Conservation (phyloP, 345 rosid species). For the Gossypium bickii region DNA sequence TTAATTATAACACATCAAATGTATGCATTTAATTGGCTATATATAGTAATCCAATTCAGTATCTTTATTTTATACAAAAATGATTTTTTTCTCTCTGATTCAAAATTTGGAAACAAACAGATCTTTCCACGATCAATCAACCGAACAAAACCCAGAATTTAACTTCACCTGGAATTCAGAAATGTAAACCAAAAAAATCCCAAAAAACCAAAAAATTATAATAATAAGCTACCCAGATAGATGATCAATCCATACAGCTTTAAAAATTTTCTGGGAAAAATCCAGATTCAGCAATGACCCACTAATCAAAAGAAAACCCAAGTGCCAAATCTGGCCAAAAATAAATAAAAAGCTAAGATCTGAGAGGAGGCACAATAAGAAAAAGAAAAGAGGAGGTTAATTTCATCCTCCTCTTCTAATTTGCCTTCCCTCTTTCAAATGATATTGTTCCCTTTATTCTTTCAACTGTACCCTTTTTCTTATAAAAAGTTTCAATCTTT, state of each 20-base stretch:
- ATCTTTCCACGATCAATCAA: neutral
- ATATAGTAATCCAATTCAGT: neutral
- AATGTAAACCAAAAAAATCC: neutral
- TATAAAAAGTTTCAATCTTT: neutral
- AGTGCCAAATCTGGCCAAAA: neutral
- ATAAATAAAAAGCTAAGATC: neutral
- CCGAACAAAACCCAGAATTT: neutral
- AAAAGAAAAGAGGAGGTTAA: neutral
- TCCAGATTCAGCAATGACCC: neutral
- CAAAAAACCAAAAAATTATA: too few species aligned
- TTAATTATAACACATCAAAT: neutral
- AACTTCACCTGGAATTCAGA: neutral
- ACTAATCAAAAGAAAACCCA: neutral
- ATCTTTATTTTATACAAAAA: neutral
- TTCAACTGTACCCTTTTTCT: neutral
- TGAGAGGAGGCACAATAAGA: conserved; percentile 5
- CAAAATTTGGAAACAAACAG: neutral
- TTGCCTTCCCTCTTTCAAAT: neutral
- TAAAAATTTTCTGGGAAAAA: neutral
- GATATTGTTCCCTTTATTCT: neutral
- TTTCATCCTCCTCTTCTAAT: neutral
- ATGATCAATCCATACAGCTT: neutral
- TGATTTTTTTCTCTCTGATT: neutral
- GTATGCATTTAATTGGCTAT: neutral
- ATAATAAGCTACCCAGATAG: neutral